These are phyloP conservation scores for Porcisia hertigi DNA, from an alignment of 208 protist genomes.

Conservation along the genomic window DNA sequence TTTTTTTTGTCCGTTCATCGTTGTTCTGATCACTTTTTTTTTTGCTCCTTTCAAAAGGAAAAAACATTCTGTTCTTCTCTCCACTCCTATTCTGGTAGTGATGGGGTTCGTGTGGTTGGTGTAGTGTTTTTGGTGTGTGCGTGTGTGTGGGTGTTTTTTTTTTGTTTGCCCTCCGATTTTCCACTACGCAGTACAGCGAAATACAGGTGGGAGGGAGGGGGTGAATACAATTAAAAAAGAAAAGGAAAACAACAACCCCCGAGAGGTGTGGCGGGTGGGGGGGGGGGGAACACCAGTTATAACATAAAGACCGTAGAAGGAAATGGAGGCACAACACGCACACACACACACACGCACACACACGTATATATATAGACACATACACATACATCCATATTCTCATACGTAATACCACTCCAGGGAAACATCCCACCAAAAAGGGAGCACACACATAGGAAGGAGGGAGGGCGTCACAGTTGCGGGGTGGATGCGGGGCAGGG, in stretches of 20 bases:
- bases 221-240: background rate
- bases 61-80: no score
- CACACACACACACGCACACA: background rate
- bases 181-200: constrained; percentile 3
- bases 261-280: no score
- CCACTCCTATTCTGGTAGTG: no score
- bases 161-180: background rate
- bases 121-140: background rate
- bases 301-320: background rate
- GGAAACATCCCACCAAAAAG: no score
- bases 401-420: no score
- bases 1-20: background rate
- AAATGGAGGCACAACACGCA: background rate
- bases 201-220: no score
- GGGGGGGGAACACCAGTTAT: background rate
- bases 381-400: background rate
- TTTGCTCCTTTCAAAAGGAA: background rate
- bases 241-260: background rate
- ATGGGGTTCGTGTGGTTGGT: no score
- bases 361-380: background rate
- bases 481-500: no score
- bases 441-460: no score
- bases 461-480: no score
- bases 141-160: background rate
- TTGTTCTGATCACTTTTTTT: background rate